A percentile compares a stretch with the other conserved stretches of the same genome.
Conservation (phyloP, 345 rosid species). For the Cardamine resedifolia region DNA sequence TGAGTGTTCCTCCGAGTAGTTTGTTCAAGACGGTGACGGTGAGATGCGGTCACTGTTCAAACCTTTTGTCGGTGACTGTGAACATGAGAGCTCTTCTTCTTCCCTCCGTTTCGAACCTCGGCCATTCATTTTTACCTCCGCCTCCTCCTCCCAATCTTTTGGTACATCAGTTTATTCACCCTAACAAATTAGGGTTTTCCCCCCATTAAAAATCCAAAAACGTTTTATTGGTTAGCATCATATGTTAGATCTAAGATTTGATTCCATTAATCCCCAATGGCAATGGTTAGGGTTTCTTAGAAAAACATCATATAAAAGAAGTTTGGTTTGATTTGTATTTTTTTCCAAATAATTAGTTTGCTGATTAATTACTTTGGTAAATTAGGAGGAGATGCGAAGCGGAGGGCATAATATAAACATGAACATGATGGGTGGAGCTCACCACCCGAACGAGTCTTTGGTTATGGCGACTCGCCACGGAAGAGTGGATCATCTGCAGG, state of each 20-base stretch:
- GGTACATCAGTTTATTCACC: slow-evolving; percentile 15
- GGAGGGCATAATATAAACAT: slow-evolving; percentile 57
- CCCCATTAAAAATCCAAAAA: not conserved
- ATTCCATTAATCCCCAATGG: not conserved
- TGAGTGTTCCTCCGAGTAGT: slow-evolving; percentile 88
- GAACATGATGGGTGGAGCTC: slow-evolving; percentile 44
- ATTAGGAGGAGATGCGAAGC: slow-evolving; percentile 81
- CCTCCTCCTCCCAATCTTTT: slow-evolving; percentile 17
- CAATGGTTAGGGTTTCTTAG: slow-evolving; percentile 12
- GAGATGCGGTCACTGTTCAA: slow-evolving; percentile 94
- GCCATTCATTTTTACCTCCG: slow-evolving; percentile 63
- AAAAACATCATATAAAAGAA: not conserved
- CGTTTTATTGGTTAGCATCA: not conserved
- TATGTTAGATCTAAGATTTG: slow-evolving; percentile 6
- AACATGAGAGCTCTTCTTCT: slow-evolving; percentile 68
- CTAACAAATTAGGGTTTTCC: not conserved
- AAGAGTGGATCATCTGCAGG: slow-evolving; percentile 35
- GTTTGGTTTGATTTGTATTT: not conserved
- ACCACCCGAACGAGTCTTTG: slow-evolving; percentile 47
- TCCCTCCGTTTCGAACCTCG: slow-evolving; percentile 68
- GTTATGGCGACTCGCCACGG: slow-evolving; percentile 50
- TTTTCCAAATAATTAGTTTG: not conserved
- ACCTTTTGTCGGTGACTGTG: slow-evolving; percentile 65
- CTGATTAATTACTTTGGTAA: not conserved
- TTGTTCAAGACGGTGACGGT: slow-evolving; percentile 92